Conservation (phyloP, 2,329 filamentous ascomycete species). For the Aspergillus ochraceoroseus region DNA sequence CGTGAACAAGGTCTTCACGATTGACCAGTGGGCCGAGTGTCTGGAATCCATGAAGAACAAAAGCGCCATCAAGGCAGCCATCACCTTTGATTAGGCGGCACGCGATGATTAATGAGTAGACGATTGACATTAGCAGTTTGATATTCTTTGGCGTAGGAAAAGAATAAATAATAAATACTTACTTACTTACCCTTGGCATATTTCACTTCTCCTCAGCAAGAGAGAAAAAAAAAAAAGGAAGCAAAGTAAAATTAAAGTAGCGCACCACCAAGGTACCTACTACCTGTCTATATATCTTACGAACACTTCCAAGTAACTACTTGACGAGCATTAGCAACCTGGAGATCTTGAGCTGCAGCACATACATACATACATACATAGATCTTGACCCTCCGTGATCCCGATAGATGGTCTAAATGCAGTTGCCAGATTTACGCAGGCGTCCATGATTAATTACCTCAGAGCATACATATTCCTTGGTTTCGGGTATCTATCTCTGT, state of each 20-base stretch:
- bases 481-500: too few species aligned
- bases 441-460: too few species aligned
- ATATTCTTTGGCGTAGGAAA: background rate
- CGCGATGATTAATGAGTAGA: constrained; percentile 9
- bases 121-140: background rate
- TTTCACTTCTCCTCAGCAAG: too few species aligned
- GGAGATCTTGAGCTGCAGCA: too few species aligned
- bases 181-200: too few species aligned
- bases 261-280: constrained; percentile 5
- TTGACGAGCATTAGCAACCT: too few species aligned
- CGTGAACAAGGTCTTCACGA: constrained; percentile 66
- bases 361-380: too few species aligned
- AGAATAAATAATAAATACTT: background rate
- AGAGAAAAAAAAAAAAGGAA: background rate
- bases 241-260: background rate
- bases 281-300: background rate
- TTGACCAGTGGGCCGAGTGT: constrained; percentile 68
- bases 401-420: too few species aligned
- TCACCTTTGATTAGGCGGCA: constrained; percentile 57
- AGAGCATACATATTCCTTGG: too few species aligned
- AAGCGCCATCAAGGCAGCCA: constrained; percentile 68
- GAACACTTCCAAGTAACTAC: background rate
- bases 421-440: too few species aligned
- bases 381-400: too few species aligned
- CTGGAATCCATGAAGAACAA: constrained; percentile 68